Evolutionary conservation across 176 grass and related monocot species (phyloP).

Genomic region (Triticum timopheevii): DNA sequence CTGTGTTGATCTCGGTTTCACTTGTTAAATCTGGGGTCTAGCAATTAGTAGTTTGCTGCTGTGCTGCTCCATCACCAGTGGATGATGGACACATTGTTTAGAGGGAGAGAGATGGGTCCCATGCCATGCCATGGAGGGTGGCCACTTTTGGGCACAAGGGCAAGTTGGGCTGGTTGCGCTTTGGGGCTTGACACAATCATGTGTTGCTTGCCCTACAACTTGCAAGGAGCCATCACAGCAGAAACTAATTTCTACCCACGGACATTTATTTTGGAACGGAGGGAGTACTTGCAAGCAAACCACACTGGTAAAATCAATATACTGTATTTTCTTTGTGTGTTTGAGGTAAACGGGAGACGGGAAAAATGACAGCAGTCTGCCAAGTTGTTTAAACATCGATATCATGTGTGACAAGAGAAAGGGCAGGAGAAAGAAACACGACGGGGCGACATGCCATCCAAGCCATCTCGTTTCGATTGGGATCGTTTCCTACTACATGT

Average conservation of each 20-base stretch:
- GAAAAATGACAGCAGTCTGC: background rate
- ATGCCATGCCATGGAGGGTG: background rate
- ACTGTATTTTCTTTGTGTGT: too few relatives aligned
- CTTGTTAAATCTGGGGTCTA: slow-evolving; percentile 19
- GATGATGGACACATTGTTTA: background rate
- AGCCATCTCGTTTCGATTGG: slow-evolving; percentile 21
- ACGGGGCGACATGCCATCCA: slow-evolving; percentile 4
- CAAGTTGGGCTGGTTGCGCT: slow-evolving; percentile 8
- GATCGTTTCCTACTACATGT: slow-evolving; percentile 21
- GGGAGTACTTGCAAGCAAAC: too few relatives aligned
- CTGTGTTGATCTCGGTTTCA: slow-evolving; percentile 36
- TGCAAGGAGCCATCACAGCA: background rate
- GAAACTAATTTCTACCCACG: too few relatives aligned
- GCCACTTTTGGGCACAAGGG: background rate
- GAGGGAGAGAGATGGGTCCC: background rate
- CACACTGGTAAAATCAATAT: too few relatives aligned
- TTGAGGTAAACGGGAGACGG: too few relatives aligned
- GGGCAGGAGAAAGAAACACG: slow-evolving; percentile 10
- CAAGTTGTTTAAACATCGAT: slow-evolving; percentile 32
- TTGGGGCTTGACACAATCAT: background rate
- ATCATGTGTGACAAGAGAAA: background rate
- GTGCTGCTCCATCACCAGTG: background rate
- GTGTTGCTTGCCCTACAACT: slow-evolving; percentile 20
- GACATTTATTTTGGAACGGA: too few relatives aligned
- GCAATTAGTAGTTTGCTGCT: background rate